Percentiles rank a stretch among this genome's conserved stretches.
phyloP scores from a whole-genome alignment of 2,329 filamentous ascomycete species.

The Orbilia ellipsospora region DNA sequence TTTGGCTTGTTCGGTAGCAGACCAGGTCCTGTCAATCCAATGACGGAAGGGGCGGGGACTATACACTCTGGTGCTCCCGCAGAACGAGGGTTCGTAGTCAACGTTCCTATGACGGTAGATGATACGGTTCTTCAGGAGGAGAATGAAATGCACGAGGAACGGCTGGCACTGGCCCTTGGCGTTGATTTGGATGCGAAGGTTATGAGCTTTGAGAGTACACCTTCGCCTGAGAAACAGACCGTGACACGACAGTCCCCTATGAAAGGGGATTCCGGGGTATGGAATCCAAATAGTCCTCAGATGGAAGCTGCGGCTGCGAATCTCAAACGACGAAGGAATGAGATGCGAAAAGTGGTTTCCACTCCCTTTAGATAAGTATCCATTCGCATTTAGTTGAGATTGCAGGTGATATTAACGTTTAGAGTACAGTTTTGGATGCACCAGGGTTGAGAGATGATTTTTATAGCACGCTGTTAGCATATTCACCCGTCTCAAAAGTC shows the following conservation, averaged over 20 bases:
- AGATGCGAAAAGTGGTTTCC: slow-evolving; percentile 70
- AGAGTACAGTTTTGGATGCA: slow-evolving; percentile 81
- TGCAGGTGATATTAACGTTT: slow-evolving; percentile 60
- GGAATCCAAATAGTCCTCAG: slow-evolving; percentile 50
- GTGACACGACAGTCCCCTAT: slow-evolving; percentile 57
- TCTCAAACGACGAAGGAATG: slow-evolving; percentile 57
- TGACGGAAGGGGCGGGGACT: neutral
- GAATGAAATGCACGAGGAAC: slow-evolving; percentile 75
- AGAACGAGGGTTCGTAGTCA: slow-evolving; percentile 63
- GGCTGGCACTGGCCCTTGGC: slow-evolving; percentile 83
- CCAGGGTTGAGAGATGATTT: slow-evolving; percentile 92
- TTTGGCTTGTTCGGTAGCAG: slow-evolving; percentile 15
- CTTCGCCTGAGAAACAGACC: slow-evolving; percentile 60
- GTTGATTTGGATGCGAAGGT: slow-evolving; percentile 77
- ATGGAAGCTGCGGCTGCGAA: slow-evolving; percentile 35
- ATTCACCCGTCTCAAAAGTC: slow-evolving; percentile 77
- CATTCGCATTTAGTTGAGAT: slow-evolving; percentile 62
- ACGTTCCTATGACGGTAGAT: slow-evolving; percentile 68
- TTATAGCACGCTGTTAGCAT: slow-evolving; percentile 91
- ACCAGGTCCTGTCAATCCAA: slow-evolving; percentile 39
- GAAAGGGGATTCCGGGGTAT: slow-evolving; percentile 31
- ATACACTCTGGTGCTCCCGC: neutral
- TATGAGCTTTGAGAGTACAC: slow-evolving; percentile 67
- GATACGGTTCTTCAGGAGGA: slow-evolving; percentile 69
- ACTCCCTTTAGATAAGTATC: slow-evolving; percentile 74